Conservation (phyloP, 768 basidiomycete genomes). For the Pisolithus orientalis region DNA sequence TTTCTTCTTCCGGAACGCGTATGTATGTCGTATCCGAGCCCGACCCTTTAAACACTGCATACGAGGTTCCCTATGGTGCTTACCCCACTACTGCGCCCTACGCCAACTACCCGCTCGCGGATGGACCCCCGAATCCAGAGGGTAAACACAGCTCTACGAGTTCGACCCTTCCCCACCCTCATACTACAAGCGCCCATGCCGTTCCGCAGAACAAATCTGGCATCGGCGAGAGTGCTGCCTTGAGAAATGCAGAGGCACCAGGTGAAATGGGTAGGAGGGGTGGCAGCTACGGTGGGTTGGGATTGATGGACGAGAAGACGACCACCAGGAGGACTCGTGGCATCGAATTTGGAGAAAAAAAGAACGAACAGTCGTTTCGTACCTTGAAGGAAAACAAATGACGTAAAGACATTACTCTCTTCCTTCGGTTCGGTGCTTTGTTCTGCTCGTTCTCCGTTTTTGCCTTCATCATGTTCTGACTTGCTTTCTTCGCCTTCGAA, state of each 20-base stretch:
- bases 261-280: constrained; percentile 40
- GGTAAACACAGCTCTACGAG: constrained; percentile 35
- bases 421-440: too few species aligned
- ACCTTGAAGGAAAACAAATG: too few species aligned
- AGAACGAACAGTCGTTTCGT: too few species aligned
- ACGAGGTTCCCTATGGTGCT: constrained; percentile 68
- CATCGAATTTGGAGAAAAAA: too few species aligned
- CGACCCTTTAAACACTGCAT: constrained; percentile 53
- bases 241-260: constrained; percentile 24
- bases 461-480: too few species aligned
- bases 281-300: constrained; percentile 37
- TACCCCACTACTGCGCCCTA: constrained; percentile 48
- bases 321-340: too few species aligned
- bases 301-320: too few species aligned
- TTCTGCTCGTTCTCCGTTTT: too few species aligned
- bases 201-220: constrained; percentile 37
- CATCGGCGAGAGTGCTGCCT: constrained; percentile 38
- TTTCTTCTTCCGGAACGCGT: constrained; percentile 40
- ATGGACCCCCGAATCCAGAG: constrained; percentile 28
- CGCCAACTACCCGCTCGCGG: constrained; percentile 36
- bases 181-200: constrained; percentile 32
- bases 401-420: too few species aligned
- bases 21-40: constrained; percentile 74
- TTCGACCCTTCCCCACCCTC: constrained; percentile 35
- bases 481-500: too few species aligned